Conservation (phyloP, 805 yeast species). For the Starmerella davenportii region DNA sequence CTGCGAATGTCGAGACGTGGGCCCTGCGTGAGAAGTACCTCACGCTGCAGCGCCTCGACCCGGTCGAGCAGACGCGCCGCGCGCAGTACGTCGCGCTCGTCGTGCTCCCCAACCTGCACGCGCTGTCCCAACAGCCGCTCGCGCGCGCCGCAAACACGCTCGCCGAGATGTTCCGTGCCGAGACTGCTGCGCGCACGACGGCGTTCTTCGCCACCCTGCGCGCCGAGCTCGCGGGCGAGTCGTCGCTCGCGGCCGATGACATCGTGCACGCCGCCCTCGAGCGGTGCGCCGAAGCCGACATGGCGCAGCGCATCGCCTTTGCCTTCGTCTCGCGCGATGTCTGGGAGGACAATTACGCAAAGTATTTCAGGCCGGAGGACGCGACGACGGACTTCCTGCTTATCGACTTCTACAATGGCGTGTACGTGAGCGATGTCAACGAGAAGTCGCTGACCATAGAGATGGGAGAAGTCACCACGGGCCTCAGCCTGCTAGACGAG, state of each 20-base stretch:
- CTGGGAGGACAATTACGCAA: constrained; percentile 8
- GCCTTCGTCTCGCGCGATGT: constrained; percentile 9
- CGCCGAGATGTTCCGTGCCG: not conserved
- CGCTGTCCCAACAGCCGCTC: not conserved
- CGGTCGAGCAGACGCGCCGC: not conserved
- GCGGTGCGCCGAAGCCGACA: not conserved
- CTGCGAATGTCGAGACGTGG: not conserved
- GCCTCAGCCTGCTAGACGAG: not conserved
- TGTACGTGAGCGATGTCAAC: constrained; percentile 11
- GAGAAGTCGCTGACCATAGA: not conserved
- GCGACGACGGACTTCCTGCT: constrained; percentile 10
- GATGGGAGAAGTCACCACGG: not conserved
- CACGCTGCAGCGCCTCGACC: not conserved
- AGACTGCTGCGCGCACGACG: not conserved
- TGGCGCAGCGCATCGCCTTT: constrained; percentile 7
- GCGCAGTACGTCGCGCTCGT: not conserved
- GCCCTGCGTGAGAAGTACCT: not conserved
- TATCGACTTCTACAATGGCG: constrained; percentile 12
- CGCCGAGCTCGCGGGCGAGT: not conserved
- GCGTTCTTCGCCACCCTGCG: not conserved
- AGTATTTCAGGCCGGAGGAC: constrained; percentile 4
- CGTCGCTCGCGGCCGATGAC: not conserved
- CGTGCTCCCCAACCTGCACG: not conserved
- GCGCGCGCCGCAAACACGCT: not conserved
- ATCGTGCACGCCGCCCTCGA: not conserved